Evolutionary conservation across 257 asterid species (phyloP).

Genomic region (Primulina tabacum): DNA sequence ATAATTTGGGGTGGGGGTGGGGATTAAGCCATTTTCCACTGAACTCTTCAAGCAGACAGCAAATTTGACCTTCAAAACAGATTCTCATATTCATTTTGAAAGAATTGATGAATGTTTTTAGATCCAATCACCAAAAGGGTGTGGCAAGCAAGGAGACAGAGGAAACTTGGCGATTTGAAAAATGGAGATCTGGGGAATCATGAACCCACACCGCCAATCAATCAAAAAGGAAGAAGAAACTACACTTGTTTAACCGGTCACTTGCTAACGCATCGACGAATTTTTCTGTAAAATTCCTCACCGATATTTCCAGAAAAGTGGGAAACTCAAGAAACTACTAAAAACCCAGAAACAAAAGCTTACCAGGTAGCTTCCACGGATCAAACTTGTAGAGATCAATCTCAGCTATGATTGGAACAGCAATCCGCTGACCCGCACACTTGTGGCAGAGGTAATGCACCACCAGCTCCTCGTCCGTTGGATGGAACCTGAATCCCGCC

Average conservation of each 20-base stretch:
- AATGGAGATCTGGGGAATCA: neutral
- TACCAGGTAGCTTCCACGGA: constrained; percentile 60
- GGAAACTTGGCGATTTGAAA: neutral
- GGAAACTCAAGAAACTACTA: neutral
- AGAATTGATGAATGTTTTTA: neutral
- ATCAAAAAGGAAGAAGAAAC: neutral
- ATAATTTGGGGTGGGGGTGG: neutral
- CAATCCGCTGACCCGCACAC: constrained; percentile 44
- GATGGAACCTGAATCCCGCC: constrained; percentile 60
- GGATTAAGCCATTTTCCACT: neutral
- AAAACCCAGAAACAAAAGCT: constrained; percentile 6
- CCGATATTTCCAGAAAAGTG: neutral
- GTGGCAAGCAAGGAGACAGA: neutral
- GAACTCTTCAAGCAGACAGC: neutral
- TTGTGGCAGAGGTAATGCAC: constrained; percentile 54
- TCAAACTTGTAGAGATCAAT: constrained; percentile 53
- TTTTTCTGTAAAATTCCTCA: neutral
- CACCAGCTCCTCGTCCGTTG: constrained; percentile 60
- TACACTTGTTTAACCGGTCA: neutral
- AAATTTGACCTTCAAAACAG: neutral
- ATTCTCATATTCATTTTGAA: neutral
- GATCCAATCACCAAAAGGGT: neutral
- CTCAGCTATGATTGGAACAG: constrained; percentile 49
- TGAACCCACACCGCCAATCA: neutral
- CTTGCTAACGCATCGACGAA: neutral